Conservation (phyloP, 108 stramenopile species). For the Stephanodiscus triporus region DNA sequence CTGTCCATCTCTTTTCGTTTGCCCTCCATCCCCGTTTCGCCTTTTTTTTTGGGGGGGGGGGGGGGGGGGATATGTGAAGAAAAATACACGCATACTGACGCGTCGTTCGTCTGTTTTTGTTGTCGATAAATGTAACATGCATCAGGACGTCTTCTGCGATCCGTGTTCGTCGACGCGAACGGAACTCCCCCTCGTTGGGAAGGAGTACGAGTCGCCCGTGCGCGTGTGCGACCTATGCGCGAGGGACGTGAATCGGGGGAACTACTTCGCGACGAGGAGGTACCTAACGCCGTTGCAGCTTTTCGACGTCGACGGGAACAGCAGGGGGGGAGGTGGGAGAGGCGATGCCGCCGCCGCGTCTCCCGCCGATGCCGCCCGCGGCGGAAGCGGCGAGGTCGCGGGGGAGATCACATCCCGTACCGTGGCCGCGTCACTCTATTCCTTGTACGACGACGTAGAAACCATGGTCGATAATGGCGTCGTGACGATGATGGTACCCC, state of each 20-base stretch:
- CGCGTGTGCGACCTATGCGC: slow-evolving; percentile 77
- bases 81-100: too few relatives aligned
- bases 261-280: slow-evolving; percentile 80
- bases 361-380: not conserved
- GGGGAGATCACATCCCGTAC: slow-evolving; percentile 37
- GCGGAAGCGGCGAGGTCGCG: slow-evolving; percentile 44
- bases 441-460: slow-evolving; percentile 69
- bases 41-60: too few relatives aligned
- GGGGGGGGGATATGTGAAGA: too few relatives aligned
- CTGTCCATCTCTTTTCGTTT: too few relatives aligned
- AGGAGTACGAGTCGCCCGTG: slow-evolving; percentile 71
- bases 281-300: slow-evolving; percentile 78
- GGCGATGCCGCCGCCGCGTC: slow-evolving; percentile 22
- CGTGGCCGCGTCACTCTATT: slow-evolving; percentile 74
- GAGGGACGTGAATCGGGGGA: slow-evolving; percentile 75
- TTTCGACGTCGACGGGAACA: slow-evolving; percentile 40
- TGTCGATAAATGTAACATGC: not conserved
- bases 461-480: slow-evolving; percentile 53
- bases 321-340: slow-evolving; percentile 8
- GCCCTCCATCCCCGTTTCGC: too few relatives aligned
- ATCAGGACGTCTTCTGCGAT: slow-evolving; percentile 81
- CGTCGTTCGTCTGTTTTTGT: too few relatives aligned
- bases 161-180: slow-evolving; percentile 66
- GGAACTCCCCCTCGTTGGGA: slow-evolving; percentile 69
- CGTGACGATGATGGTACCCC: slow-evolving; percentile 62